These are phyloP conservation scores for Schwanniomyces pseudopolymorphus DNA, from an alignment of 805 yeast species.

Conservation along the genomic window DNA sequence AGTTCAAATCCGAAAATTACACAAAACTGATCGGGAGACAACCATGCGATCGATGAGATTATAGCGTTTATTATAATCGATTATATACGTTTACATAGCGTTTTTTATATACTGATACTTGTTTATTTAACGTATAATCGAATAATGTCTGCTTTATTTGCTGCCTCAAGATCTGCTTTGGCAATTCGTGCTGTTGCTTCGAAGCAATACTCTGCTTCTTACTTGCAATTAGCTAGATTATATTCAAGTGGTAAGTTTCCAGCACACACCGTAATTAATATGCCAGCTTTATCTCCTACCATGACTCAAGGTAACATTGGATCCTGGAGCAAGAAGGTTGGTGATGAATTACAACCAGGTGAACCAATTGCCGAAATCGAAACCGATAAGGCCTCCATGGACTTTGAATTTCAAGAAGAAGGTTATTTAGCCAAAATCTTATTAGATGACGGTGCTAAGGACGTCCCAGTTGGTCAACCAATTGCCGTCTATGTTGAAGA, in stretches of 20 bases:
- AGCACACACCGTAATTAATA: conserved; percentile 81
- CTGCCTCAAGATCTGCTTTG: conserved; percentile 31
- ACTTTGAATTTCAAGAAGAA: conserved; percentile 96
- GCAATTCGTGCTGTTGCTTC: conserved; percentile 18
- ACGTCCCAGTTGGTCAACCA: conserved; percentile 91
- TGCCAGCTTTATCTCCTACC: conserved; percentile 99
- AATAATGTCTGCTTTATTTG: conserved; percentile 37
- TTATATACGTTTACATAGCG: background rate
- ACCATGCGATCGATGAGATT: conserved; percentile 22
- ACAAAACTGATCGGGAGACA: conserved; percentile 25
- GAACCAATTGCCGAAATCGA: conserved; percentile 95
- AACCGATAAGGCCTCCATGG: conserved; percentile 98
- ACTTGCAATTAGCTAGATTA: conserved; percentile 36
- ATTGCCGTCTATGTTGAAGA: conserved; percentile 96
- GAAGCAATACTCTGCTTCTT: conserved; percentile 15
- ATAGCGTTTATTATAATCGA: background rate
- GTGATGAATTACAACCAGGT: conserved; percentile 88
- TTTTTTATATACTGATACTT: background rate
- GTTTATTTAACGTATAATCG: conserved; percentile 1
- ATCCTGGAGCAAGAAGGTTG: conserved; percentile 84
- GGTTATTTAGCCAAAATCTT: conserved; percentile 87
- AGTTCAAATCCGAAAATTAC: conserved; percentile 18
- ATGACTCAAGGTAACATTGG: conserved; percentile 96
- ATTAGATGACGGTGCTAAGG: conserved; percentile 81
- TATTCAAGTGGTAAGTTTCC: conserved; percentile 60